Percentiles rank a stretch among this genome's conserved stretches.
phyloP scores from a whole-genome alignment of 2,329 filamentous ascomycete species.

The Penicillium psychrosexuale region DNA sequence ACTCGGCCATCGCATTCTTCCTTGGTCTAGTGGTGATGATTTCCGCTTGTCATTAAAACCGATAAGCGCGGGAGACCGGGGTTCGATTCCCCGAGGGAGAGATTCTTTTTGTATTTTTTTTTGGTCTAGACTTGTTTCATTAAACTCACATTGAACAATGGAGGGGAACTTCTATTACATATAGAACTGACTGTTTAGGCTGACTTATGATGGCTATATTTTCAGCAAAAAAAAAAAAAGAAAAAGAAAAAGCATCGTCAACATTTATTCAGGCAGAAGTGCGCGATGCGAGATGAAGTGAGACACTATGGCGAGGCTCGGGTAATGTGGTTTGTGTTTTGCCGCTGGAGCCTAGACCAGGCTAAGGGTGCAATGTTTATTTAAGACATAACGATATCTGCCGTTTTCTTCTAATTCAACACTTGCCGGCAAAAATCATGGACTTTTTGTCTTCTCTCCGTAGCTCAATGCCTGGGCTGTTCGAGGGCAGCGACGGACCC shows the following conservation, averaged over 20 bases:
- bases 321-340: background rate
- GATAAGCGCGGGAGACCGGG: constrained; percentile 38
- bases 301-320: background rate
- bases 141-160: too few species aligned
- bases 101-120: constrained; percentile 26
- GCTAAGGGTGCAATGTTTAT: background rate
- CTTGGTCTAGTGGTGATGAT: constrained; percentile 43
- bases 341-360: background rate
- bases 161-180: background rate
- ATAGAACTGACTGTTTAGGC: background rate
- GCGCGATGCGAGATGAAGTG: background rate
- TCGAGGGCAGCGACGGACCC: background rate
- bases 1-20: constrained; percentile 25
- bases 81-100: constrained; percentile 40
- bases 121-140: background rate
- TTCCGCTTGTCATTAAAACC: constrained; percentile 38
- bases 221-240: too few species aligned
- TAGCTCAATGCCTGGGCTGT: background rate
- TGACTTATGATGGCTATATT: too few species aligned
- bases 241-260: too few species aligned
- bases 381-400: background rate
- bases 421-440: background rate
- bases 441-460: background rate
- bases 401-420: background rate
- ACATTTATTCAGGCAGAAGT: background rate